Conservation (phyloP, 805 yeast species). For the Cephaloascus albidus region DNA sequence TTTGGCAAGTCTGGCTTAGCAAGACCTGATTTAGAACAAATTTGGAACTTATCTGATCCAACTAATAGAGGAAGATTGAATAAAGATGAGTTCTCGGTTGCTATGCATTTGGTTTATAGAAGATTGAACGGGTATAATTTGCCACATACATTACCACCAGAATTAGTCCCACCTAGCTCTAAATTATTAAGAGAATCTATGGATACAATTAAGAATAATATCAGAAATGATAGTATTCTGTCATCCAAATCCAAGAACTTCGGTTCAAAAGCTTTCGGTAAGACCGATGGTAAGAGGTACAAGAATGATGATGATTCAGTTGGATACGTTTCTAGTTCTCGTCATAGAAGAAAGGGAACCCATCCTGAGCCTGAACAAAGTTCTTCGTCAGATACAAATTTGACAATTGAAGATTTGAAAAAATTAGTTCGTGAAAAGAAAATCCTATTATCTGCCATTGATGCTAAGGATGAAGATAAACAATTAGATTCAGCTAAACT, state of each 20-base stretch:
- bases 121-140: conserved; percentile 82
- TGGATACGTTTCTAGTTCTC: conserved; percentile 62
- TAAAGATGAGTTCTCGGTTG: conserved; percentile 88
- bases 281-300: conserved; percentile 25
- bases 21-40: conserved; percentile 76
- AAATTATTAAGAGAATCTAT: conserved; percentile 64
- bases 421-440: conserved; percentile 65
- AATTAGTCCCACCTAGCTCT: conserved; percentile 80
- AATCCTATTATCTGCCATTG: conserved; percentile 61
- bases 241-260: conserved; percentile 8
- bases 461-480: conserved; percentile 50
- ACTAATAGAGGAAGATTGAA: conserved; percentile 77
- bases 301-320: conserved; percentile 68
- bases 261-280: conserved; percentile 1
- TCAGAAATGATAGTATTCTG: conserved; percentile 26
- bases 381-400: conserved; percentile 20
- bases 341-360: conserved; percentile 32
- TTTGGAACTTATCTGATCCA: conserved; percentile 85
- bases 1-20: conserved; percentile 87
- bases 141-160: conserved; percentile 79
- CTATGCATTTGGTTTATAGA: conserved; percentile 94
- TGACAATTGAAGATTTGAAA: conserved; percentile 45
- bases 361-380: conserved; percentile 8
- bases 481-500: conserved; percentile 4
- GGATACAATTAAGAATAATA: conserved; percentile 58